These are phyloP conservation scores for Fusarium sp. DNA, from an alignment of 2,329 filamentous ascomycete genomes.

Conservation along the genomic window DNA sequence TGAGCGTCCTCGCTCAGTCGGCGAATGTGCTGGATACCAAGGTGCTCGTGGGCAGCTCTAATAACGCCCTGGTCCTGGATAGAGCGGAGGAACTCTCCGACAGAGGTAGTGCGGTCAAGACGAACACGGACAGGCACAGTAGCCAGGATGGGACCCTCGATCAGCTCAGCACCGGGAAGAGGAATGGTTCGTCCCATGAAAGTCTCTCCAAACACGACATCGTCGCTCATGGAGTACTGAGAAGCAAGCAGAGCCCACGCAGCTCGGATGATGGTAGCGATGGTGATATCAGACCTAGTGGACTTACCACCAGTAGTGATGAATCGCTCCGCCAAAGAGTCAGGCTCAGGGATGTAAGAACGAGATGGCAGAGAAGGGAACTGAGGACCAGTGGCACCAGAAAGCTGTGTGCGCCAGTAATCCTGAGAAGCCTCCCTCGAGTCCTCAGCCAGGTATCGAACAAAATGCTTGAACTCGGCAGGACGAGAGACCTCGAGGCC, in stretches of 20 bases:
- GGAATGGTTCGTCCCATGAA: slow-evolving; percentile 47
- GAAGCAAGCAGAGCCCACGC: slow-evolving; percentile 48
- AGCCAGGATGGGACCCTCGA: slow-evolving; percentile 47
- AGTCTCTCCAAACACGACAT: slow-evolving; percentile 48
- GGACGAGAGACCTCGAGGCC: slow-evolving; percentile 32
- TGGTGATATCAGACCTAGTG: slow-evolving; percentile 36
- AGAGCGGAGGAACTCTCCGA: slow-evolving; percentile 40
- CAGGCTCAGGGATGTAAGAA: slow-evolving; percentile 41
- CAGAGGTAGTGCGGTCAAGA: slow-evolving; percentile 37
- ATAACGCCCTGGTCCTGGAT: slow-evolving; percentile 47
- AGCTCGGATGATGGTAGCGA: slow-evolving; percentile 43
- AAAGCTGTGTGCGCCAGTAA: slow-evolving; percentile 42
- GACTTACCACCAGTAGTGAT: slow-evolving; percentile 36
- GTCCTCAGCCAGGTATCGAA: slow-evolving; percentile 37
- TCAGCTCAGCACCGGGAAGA: slow-evolving; percentile 45
- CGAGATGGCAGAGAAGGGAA: slow-evolving; percentile 43
- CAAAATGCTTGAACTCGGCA: slow-evolving; percentile 45
- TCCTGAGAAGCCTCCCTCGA: slow-evolving; percentile 35
- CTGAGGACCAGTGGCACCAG: slow-evolving; percentile 41
- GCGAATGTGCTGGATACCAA: slow-evolving; percentile 53
- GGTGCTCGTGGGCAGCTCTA: slow-evolving; percentile 46
- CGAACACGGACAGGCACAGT: slow-evolving; percentile 43
- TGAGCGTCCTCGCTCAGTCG: slow-evolving; percentile 62
- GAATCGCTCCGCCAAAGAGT: slow-evolving; percentile 35
- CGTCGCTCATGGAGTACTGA: slow-evolving; percentile 44